Conservation (phyloP, 2,329 filamentous ascomycete species). For the Fusarium sororula region DNA sequence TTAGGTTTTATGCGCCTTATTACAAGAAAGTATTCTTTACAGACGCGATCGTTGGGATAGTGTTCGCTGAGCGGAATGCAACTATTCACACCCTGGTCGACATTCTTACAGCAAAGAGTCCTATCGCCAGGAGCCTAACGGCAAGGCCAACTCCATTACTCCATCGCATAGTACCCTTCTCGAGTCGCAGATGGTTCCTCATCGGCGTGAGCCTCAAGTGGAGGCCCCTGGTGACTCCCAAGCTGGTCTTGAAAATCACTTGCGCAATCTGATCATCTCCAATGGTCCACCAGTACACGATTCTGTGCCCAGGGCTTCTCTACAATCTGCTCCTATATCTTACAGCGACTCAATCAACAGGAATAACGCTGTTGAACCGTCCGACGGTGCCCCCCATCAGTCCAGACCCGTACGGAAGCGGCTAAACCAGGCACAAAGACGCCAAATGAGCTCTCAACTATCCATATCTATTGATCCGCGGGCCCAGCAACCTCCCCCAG, state of each 20-base stretch:
- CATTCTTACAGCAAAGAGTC: constrained; percentile 5
- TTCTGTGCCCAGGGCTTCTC: constrained; percentile 10
- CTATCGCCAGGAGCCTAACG: neutral
- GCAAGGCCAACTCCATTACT: neutral
- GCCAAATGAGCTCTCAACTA: constrained; percentile 69
- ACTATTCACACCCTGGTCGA: constrained; percentile 1
- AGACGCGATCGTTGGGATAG: neutral
- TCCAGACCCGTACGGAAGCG: constrained; percentile 57
- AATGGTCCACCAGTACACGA: constrained; percentile 50
- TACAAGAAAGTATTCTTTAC: neutral
- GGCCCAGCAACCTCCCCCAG: constrained; percentile 44
- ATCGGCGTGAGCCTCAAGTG: constrained; percentile 1
- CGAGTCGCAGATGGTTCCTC: constrained; percentile 9
- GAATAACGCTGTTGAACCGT: neutral
- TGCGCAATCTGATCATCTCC: constrained; percentile 68
- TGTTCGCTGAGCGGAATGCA: constrained; percentile 8
- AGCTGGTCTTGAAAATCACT: constrained; percentile 61
- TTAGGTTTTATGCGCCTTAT: neutral
- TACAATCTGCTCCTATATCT: neutral
- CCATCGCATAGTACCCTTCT: neutral
- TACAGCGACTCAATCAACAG: neutral
- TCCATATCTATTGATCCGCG: constrained; percentile 64
- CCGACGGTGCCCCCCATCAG: constrained; percentile 16
- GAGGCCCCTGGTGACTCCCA: constrained; percentile 2
- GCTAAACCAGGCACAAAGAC: constrained; percentile 70